These are phyloP conservation scores for Ambrosia artemisiifolia DNA, from an alignment of 129 eudicot genomes.

Conservation along the genomic window DNA sequence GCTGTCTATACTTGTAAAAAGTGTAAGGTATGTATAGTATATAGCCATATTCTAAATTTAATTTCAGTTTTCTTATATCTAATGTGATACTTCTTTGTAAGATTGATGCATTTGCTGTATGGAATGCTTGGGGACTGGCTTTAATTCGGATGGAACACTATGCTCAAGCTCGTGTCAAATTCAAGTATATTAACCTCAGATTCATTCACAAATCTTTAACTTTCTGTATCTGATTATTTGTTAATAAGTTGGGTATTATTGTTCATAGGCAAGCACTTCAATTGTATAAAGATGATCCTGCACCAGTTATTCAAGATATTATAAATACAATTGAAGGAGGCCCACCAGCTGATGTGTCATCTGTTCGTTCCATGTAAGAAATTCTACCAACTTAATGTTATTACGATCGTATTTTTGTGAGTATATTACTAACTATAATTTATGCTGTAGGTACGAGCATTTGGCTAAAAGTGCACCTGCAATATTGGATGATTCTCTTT, in stretches of 20 bases:
- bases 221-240: slow-evolving; percentile 5
- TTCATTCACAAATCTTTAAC: not conserved
- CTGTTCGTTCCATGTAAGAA: slow-evolving; percentile 95
- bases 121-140: slow-evolving; percentile 99
- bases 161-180: slow-evolving; percentile 96
- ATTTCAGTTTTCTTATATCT: slow-evolving; percentile 4
- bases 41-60: not conserved
- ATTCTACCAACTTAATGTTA: not conserved
- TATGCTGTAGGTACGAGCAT: slow-evolving; percentile 77
- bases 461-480: slow-evolving; percentile 98
- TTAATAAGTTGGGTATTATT: slow-evolving; percentile 6
- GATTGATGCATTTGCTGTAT: slow-evolving; percentile 96
- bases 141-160: slow-evolving; percentile 95
- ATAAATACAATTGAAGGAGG: slow-evolving; percentile 95
- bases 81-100: slow-evolving; percentile 21
- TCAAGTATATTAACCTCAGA: slow-evolving; percentile 57
- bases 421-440: slow-evolving; percentile 11
- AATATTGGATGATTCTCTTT: slow-evolving; percentile 92
- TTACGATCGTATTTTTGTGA: not conserved
- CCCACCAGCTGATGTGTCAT: slow-evolving; percentile 95
- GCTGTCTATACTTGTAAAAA: slow-evolving; percentile 95
- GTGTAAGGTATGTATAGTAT: slow-evolving; percentile 63
- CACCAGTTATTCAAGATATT: slow-evolving; percentile 71
- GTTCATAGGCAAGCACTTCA: slow-evolving; percentile 93
- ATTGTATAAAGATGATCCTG: slow-evolving; percentile 67